Percentiles rank a stretch among this genome's conserved stretches.
Evolutionary conservation across 1,284 basidiomycete species (phyloP).

Genomic region (Laetiporus sulphureus): DNA sequence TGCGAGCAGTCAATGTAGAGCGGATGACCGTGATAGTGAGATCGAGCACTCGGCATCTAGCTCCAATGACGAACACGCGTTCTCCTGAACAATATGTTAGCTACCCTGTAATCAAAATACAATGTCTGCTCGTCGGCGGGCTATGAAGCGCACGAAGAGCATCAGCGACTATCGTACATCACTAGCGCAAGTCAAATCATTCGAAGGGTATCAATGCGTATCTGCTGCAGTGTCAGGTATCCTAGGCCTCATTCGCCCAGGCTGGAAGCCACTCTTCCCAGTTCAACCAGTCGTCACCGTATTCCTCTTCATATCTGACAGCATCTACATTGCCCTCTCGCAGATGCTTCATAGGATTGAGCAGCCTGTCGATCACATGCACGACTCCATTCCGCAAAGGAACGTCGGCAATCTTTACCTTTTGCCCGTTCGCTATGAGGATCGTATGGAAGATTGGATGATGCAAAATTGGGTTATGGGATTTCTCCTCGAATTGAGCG

Average conservation of each 20-base stretch:
- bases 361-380: conserved; percentile 46
- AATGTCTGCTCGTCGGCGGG: too few relatives aligned
- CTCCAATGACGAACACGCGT: too few relatives aligned
- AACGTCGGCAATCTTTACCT: conserved; percentile 43
- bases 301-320: conserved; percentile 12
- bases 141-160: too few relatives aligned
- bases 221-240: too few relatives aligned
- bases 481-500: conserved; percentile 38
- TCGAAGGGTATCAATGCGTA: too few relatives aligned
- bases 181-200: too few relatives aligned
- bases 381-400: conserved; percentile 57
- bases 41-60: too few relatives aligned
- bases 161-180: too few relatives aligned
- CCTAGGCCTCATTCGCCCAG: conserved; percentile 30
- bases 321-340: background rate
- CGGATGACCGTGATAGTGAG: too few relatives aligned
- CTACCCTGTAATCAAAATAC: too few relatives aligned
- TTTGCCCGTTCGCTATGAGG: conserved; percentile 33
- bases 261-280: conserved; percentile 53
- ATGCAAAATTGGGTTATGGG: background rate
- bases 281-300: conserved; percentile 40
- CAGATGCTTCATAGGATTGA: conserved; percentile 35
- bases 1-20: too few relatives aligned
- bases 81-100: too few relatives aligned
- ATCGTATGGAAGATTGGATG: conserved; percentile 18